Percentiles rank a stretch among this genome's conserved stretches.
Conservation (phyloP, 2,329 filamentous ascomycete species). For the Pezicula radicicola region DNA sequence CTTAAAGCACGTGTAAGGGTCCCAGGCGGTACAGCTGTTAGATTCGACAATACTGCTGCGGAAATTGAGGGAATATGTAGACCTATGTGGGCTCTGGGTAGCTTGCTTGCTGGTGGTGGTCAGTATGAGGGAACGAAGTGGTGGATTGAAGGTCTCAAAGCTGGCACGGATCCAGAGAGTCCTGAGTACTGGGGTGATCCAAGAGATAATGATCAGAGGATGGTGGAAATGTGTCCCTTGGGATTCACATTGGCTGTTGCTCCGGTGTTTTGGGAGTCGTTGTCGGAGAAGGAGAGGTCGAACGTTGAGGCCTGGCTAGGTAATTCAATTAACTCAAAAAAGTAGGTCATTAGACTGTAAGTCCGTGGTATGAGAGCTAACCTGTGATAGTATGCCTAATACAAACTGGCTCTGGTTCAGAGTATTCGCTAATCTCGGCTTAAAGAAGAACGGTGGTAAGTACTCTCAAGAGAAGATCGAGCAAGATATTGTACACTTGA, state of each 20-base stretch:
- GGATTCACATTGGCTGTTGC: slow-evolving; percentile 73
- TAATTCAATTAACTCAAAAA: slow-evolving; percentile 74
- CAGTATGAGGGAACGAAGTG: slow-evolving; percentile 60
- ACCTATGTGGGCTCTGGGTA: slow-evolving; percentile 72
- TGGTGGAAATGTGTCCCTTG: slow-evolving; percentile 82
- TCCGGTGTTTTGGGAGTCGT: slow-evolving; percentile 42
- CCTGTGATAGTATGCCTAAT: slow-evolving; percentile 65
- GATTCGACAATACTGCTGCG: slow-evolving; percentile 74
- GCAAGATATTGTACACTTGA: slow-evolving; percentile 72
- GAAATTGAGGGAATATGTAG: slow-evolving; percentile 61
- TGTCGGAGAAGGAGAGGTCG: slow-evolving; percentile 57
- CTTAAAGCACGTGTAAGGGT: slow-evolving; percentile 62
- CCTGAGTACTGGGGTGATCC: slow-evolving; percentile 77
- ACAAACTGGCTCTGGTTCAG: slow-evolving; percentile 78
- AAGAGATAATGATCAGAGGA: slow-evolving; percentile 73
- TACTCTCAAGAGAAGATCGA: slow-evolving; percentile 69
- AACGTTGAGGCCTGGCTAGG: slow-evolving; percentile 73
- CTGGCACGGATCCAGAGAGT: slow-evolving; percentile 66
- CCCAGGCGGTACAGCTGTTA: slow-evolving; percentile 67
- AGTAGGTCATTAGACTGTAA: slow-evolving; percentile 37
- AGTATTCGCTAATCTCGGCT: slow-evolving; percentile 76
- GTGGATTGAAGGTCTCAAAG: slow-evolving; percentile 68
- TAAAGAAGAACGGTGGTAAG: slow-evolving; percentile 70
- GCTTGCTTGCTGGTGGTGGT: slow-evolving; percentile 65
- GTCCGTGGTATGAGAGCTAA: slow-evolving; percentile 21